These are phyloP conservation scores for Lizanozyma gosingica DNA, from an alignment of 1,139 yeast genomes.

Conservation along the genomic window DNA sequence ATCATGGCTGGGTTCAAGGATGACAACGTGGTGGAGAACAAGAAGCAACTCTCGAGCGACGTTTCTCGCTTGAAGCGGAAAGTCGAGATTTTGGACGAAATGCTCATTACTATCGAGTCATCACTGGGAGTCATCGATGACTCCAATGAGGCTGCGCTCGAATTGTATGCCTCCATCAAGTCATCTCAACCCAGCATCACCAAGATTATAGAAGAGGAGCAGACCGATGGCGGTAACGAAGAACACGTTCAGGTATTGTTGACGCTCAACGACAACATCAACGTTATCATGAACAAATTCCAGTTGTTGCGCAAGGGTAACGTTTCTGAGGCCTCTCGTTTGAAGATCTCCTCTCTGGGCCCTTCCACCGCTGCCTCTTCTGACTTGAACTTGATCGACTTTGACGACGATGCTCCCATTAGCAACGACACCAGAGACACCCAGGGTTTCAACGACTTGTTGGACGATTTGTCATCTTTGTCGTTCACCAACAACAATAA, in stretches of 20 bases:
- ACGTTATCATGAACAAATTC: constrained; percentile 60
- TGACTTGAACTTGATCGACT: constrained; percentile 64
- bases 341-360: constrained; percentile 26
- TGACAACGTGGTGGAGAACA: constrained; percentile 59
- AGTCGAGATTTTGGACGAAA: constrained; percentile 84
- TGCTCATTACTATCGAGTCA: constrained; percentile 55
- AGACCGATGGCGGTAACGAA: constrained; percentile 37
- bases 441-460: constrained; percentile 52
- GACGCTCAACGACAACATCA: constrained; percentile 68
- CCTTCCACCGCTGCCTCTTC: constrained; percentile 25
- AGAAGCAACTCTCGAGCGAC: constrained; percentile 76
- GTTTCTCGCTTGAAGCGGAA: constrained; percentile 78
- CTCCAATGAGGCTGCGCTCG: constrained; percentile 64
- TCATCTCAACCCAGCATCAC: constrained; percentile 83
- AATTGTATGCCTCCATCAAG: constrained; percentile 70
- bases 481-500: constrained; percentile 29
- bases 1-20: constrained; percentile 97
- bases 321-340: constrained; percentile 47
- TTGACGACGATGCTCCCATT: constrained; percentile 54
- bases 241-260: constrained; percentile 59
- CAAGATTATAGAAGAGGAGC: constrained; percentile 72
- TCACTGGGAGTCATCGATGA: constrained; percentile 40
- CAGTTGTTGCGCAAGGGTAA: constrained; percentile 60
- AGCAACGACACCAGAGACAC: constrained; percentile 35
- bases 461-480: constrained; percentile 62